These are phyloP conservation scores for Platanthera zijinensis DNA, from an alignment of 106 monocot species.

Conservation along the genomic window DNA sequence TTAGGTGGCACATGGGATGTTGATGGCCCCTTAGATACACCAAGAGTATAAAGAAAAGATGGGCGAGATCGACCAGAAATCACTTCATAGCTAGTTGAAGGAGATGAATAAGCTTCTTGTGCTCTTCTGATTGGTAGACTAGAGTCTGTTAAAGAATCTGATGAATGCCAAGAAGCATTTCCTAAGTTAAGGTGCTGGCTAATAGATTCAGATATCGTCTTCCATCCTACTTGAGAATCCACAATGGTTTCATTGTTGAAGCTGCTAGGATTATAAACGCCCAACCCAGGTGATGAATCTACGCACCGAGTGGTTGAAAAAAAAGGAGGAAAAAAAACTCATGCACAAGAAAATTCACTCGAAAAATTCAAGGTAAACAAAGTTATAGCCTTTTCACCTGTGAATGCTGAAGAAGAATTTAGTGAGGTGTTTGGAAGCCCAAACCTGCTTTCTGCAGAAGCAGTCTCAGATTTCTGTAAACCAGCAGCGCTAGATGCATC, in stretches of 20 bases:
- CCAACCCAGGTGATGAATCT: conserved; percentile 21
- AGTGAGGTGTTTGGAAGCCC: conserved; percentile 16
- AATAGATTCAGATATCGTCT: conserved; percentile 32
- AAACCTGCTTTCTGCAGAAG: conserved; percentile 9
- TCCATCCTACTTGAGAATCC: conserved; percentile 13
- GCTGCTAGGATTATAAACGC: conserved; percentile 13
- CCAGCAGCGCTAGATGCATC: conserved; percentile 6
- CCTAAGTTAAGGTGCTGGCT: conserved; percentile 37
- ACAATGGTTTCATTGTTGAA: conserved; percentile 5
- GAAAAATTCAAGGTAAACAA: neutral
- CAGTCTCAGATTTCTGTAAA: conserved; percentile 11
- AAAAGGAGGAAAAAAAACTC: neutral
- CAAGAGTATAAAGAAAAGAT: conserved; percentile 86
- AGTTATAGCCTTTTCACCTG: conserved; percentile 18
- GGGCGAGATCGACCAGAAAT: conserved; percentile 43
- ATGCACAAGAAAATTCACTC: conserved; percentile 2
- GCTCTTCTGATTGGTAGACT: conserved; percentile 23
- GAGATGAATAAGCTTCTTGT: conserved; percentile 21
- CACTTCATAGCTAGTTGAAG: conserved; percentile 31
- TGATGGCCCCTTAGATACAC: conserved; percentile 41
- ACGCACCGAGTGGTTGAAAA: conserved; percentile 10
- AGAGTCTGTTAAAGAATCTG: conserved; percentile 33
- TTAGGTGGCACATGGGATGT: conserved; percentile 19
- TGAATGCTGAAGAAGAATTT: conserved; percentile 1
- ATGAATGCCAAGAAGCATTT: conserved; percentile 18